phyloP scores from a whole-genome alignment of 345 rosid species.

The Carallia pectinifolia region DNA sequence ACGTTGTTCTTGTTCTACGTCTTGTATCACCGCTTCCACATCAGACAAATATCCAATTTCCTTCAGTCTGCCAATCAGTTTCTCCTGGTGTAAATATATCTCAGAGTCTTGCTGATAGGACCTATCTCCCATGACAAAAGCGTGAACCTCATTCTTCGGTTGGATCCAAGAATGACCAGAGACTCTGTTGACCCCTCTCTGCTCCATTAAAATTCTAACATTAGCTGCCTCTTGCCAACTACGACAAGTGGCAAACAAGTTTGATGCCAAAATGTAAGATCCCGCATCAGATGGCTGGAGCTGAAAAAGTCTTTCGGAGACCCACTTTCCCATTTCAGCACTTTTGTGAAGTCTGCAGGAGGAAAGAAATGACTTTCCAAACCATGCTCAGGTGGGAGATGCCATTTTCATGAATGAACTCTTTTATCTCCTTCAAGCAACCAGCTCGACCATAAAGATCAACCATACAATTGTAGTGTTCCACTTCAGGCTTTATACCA shows the following conservation, averaged over 20 bases:
- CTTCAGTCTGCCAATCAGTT: too few relatives aligned
- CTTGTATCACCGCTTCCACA: constrained; percentile 31
- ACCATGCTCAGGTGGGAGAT: too few relatives aligned
- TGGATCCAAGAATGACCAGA: constrained; percentile 60
- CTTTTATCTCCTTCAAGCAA: constrained; percentile 27
- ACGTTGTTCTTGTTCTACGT: constrained; percentile 41
- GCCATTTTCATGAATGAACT: too few relatives aligned
- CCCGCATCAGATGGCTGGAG: constrained; percentile 40
- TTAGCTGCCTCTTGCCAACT: constrained; percentile 46
- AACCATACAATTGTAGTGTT: constrained; percentile 58
- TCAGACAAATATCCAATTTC: neutral
- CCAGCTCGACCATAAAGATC: constrained; percentile 61
- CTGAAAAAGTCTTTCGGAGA: constrained; percentile 31
- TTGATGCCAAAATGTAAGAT: constrained; percentile 43
- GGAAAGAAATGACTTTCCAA: too few relatives aligned
- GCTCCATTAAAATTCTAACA: constrained; percentile 38
- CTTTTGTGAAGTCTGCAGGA: constrained; percentile 8
- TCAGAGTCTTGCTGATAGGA: too few relatives aligned
- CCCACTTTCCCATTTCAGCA: constrained; percentile 41
- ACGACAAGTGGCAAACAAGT: constrained; percentile 32
- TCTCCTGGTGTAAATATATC: too few relatives aligned
- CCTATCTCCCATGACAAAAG: neutral
- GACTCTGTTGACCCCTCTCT: constrained; percentile 35
- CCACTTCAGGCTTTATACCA: constrained; percentile 39
- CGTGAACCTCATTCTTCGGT: constrained; percentile 34